Conservation (phyloP, 352 stramenopile genomes). For the Phytopythium helicoides region DNA sequence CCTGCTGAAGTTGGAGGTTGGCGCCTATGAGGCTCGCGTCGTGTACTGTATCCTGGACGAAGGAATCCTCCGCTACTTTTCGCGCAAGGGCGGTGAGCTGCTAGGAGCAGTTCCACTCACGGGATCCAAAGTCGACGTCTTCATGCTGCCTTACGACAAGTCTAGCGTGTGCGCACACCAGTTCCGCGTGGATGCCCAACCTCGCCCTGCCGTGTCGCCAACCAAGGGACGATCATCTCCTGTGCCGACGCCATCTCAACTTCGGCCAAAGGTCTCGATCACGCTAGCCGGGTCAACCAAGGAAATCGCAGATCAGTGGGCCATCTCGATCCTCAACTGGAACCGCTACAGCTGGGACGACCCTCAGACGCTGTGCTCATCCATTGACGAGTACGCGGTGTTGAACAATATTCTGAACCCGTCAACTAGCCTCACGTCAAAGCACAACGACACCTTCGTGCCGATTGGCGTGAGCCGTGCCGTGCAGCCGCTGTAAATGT, state of each 20-base stretch:
- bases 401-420: slow-evolving; percentile 18
- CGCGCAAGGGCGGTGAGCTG: slow-evolving; percentile 58
- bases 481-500: slow-evolving; percentile 47
- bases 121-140: slow-evolving; percentile 73
- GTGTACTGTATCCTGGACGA: slow-evolving; percentile 88
- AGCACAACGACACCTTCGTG: slow-evolving; percentile 25
- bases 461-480: slow-evolving; percentile 51
- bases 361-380: slow-evolving; percentile 69
- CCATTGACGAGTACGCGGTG: slow-evolving; percentile 60
- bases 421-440: slow-evolving; percentile 8
- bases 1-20: slow-evolving; percentile 63
- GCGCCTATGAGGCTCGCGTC: slow-evolving; percentile 34
- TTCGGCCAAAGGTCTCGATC: slow-evolving; percentile 23
- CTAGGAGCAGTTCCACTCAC: slow-evolving; percentile 65
- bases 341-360: slow-evolving; percentile 86
- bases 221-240: slow-evolving; percentile 11
- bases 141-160: slow-evolving; percentile 52
- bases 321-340: slow-evolving; percentile 79
- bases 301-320: slow-evolving; percentile 67
- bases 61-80: slow-evolving; percentile 79
- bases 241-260: slow-evolving; percentile 9
- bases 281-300: slow-evolving; percentile 56
- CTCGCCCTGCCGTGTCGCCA: slow-evolving; percentile 15
- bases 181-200: slow-evolving; percentile 62
- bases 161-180: slow-evolving; percentile 39